phyloP scores from a whole-genome alignment of 805 yeast genomes.

The Monosporozyma yasuniensis region DNA sequence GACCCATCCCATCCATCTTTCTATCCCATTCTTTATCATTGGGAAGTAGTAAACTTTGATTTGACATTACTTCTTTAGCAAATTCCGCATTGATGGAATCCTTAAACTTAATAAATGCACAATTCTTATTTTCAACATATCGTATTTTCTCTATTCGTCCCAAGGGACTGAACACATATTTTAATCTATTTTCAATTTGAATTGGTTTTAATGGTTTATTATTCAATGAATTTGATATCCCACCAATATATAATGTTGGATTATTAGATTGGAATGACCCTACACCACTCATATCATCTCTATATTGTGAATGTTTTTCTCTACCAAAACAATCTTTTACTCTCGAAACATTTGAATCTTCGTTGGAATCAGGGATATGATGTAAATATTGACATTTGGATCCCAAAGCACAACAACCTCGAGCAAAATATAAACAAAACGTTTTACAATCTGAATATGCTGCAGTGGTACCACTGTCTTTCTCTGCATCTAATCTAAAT shows the following conservation, averaged over 20 bases:
- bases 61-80: slow-evolving; percentile 90
- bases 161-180: slow-evolving; percentile 49
- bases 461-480: slow-evolving; percentile 68
- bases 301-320: slow-evolving; percentile 68
- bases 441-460: slow-evolving; percentile 44
- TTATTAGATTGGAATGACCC: slow-evolving; percentile 70
- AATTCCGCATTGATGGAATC: slow-evolving; percentile 77
- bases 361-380: slow-evolving; percentile 57
- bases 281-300: slow-evolving; percentile 92
- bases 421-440: slow-evolving; percentile 77
- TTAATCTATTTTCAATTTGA: slow-evolving; percentile 33
- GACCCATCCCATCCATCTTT: slow-evolving; percentile 34
- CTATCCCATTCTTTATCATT: slow-evolving; percentile 45
- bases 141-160: slow-evolving; percentile 66
- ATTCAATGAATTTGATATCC: slow-evolving; percentile 36
- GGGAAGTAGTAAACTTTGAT: slow-evolving; percentile 51
- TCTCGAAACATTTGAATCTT: slow-evolving; percentile 45
- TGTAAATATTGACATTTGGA: slow-evolving; percentile 69
- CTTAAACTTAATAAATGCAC: slow-evolving; percentile 71
- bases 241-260: slow-evolving; percentile 70
- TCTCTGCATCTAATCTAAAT: slow-evolving; percentile 47
- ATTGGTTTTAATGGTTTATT: slow-evolving; percentile 31
- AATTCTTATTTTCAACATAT: slow-evolving; percentile 49
- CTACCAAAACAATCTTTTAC: slow-evolving; percentile 84
- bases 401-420: slow-evolving; percentile 81